These are phyloP conservation scores for Hymenoscyphus albidus DNA, from an alignment of 2,329 filamentous ascomycete genomes.

Conservation along the genomic window DNA sequence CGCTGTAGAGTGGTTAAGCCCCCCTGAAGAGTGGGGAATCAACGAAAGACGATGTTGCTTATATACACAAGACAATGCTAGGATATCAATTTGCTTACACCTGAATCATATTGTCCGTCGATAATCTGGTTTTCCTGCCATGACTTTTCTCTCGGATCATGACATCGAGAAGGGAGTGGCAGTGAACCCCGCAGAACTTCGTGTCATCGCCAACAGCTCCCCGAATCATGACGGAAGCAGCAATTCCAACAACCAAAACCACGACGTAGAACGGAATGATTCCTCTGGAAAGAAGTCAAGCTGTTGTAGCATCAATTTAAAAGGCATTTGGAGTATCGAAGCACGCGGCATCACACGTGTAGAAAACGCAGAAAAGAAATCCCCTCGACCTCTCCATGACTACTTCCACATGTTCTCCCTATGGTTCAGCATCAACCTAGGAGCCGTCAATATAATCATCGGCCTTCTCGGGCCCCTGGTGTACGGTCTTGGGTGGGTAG, in stretches of 20 bases:
- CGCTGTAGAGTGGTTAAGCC: background rate
- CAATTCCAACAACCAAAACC: background rate
- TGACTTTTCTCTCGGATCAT: background rate
- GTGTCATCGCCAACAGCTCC: background rate
- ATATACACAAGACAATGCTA: background rate
- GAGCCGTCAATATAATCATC: constrained; percentile 58
- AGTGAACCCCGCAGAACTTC: background rate
- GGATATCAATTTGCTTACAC: background rate
- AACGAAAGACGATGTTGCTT: background rate
- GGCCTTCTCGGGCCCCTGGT: constrained; percentile 58
- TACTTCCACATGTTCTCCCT: constrained; percentile 50
- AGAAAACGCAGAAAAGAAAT: constrained; percentile 35
- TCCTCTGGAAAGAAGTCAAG: background rate
- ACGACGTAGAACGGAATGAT: background rate
- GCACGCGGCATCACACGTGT: background rate
- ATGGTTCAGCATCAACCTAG: constrained; percentile 59
- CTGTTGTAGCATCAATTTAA: background rate
- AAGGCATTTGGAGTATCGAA: background rate
- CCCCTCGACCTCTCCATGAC: constrained; percentile 47
- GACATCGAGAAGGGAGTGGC: background rate
- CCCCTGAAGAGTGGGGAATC: background rate
- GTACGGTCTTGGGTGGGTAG: constrained; percentile 37
- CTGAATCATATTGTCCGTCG: background rate
- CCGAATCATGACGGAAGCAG: background rate
- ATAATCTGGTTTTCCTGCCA: background rate